Conservation (phyloP, 2,329 filamentous ascomycete species). For the Arthroderma uncinatum region DNA sequence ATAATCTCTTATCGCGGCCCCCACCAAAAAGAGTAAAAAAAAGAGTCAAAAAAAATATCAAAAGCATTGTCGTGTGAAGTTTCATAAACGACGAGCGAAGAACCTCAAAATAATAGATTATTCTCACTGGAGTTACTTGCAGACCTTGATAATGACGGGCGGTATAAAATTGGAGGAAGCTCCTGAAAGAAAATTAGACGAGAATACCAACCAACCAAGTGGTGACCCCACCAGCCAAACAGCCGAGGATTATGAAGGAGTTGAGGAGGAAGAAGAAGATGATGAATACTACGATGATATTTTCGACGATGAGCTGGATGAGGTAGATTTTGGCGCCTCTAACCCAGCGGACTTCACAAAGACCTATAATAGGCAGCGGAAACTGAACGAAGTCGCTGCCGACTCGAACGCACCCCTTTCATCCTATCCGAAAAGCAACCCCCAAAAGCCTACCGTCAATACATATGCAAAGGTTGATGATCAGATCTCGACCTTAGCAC, state of each 20-base stretch:
- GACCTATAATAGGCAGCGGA: constrained; percentile 74
- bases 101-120: not conserved
- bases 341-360: constrained; percentile 64
- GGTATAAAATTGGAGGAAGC: not conserved
- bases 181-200: not conserved
- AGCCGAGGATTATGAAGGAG: constrained; percentile 34
- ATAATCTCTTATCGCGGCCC: not conserved
- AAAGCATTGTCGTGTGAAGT: not conserved
- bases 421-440: constrained; percentile 59
- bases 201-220: not conserved
- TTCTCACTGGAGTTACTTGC: not conserved
- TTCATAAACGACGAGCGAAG: not conserved
- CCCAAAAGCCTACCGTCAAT: constrained; percentile 69
- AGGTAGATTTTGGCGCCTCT: constrained; percentile 45
- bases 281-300: constrained; percentile 54
- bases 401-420: constrained; percentile 42
- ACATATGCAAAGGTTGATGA: constrained; percentile 72
- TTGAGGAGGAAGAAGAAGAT: constrained; percentile 41
- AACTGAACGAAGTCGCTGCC: constrained; percentile 45
- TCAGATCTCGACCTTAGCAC: constrained; percentile 71
- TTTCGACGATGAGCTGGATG: constrained; percentile 42
- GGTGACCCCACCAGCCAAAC: not conserved
- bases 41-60: not conserved
- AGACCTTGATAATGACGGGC: not conserved
- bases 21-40: not conserved